Evolutionary conservation across 169 alveolate species (phyloP), one percentile per base, ranked within the genome.

Genomic region (Eimeria falciformis): DNA sequence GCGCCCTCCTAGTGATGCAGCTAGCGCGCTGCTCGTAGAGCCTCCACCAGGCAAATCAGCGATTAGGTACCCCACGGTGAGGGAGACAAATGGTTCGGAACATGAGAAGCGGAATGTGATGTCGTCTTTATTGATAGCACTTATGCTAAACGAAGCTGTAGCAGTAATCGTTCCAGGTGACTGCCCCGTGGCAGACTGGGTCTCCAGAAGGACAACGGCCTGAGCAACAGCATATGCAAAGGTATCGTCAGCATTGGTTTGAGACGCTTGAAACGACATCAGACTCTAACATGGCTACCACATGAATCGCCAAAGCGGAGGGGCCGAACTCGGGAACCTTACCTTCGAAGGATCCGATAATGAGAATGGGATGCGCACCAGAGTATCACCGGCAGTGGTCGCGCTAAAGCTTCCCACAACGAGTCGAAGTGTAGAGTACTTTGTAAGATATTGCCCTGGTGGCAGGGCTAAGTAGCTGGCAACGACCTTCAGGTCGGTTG

Each of bases 391-490:
- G 14, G 27, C 29, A 46, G 47, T 37, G 1, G 71, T 25, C 62
- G 53, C 1, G 9, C 46, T 58, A 21, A 50, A 2, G 33, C 71
- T 78, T 12, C 88, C 88, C 29, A 78, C 88, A 43, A 78, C 37
- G 11, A 78, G 37, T 5, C 29, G n/a, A 25, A 78, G 23, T 5
- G 88, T 33, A 0, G 71, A 23, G 29, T 78, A 71, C 69, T 78
- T 78, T 29, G 88, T 37, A 43, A 47, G 27, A 37, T 78, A 78
- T 5, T 78, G 88, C 17, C 88, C 88, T 78, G 88, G 73, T 11
- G 88, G 88, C 14, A 78, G 37, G 25, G 88, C 88, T 23, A 78
- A 43, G 88, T 78, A 78, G 88, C 88, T 78, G 69, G 88, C 71
- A 40, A 78, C 88, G 46, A 78, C 18, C 29, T 78, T 78, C 12